Conservation (phyloP, 345 rosid species). For the Erysimum cheiranthoides region DNA sequence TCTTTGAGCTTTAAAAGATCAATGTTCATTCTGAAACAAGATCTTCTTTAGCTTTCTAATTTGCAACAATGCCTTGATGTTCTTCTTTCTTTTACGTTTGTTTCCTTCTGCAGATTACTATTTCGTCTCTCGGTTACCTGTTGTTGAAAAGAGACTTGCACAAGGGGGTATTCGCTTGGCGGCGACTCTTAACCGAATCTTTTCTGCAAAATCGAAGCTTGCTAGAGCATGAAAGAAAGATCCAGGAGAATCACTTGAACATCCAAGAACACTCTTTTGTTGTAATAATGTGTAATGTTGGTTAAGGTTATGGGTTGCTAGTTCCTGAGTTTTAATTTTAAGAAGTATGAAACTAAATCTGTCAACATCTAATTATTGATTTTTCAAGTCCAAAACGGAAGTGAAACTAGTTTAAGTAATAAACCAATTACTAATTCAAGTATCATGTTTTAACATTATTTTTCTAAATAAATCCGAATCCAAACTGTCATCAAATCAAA, state of each 20-base stretch:
- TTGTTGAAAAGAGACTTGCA: constrained; percentile 82
- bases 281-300: not conserved
- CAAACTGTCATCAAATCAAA: not conserved
- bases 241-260: not conserved
- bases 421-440: no score
- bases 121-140: constrained; percentile 77
- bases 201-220: constrained; percentile 52
- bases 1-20: not conserved
- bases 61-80: not conserved
- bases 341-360: not conserved
- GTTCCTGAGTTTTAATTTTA: not conserved
- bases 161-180: constrained; percentile 87
- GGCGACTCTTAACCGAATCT: constrained; percentile 74
- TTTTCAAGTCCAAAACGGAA: no score
- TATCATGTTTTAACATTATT: no score
- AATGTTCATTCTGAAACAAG: not conserved
- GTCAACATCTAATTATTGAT: not conserved
- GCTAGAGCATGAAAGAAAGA: constrained; percentile 49
- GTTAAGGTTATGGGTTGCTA: constrained; percentile 2
- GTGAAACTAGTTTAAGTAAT: no score
- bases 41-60: constrained; percentile 8
- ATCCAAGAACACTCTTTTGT: not conserved
- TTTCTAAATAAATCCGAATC: no score
- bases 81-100: not conserved
- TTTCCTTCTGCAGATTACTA: constrained; percentile 58